phyloP scores from a whole-genome alignment of 495 filamentous ascomycete genomes.

The Daldinia bambusicola region DNA sequence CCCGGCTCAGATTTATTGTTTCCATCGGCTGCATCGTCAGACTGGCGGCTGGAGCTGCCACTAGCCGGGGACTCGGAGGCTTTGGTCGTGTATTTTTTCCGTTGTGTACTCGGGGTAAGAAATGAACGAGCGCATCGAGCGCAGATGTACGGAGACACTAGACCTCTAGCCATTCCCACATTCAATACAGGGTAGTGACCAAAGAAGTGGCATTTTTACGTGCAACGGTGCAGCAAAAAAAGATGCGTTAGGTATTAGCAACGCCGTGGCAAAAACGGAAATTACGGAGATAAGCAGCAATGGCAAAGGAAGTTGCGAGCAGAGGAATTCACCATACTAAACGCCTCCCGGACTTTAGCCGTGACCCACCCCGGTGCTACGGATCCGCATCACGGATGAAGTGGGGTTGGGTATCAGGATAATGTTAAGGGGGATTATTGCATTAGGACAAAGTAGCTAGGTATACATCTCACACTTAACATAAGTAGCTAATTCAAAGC shows the following conservation, averaged over 20 bases:
- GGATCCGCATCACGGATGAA: too few relatives aligned
- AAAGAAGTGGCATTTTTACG: constrained; percentile 21
- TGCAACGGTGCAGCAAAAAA: background rate
- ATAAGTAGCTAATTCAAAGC: background rate
- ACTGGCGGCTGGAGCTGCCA: constrained; percentile 3
- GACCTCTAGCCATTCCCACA: constrained; percentile 38
- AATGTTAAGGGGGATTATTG: too few relatives aligned
- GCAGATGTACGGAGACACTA: constrained; percentile 36
- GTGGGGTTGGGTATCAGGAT: too few relatives aligned
- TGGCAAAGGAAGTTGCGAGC: background rate
- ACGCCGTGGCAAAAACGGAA: constrained; percentile 16
- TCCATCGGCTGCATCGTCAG: constrained; percentile 8
- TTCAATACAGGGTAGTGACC: constrained; percentile 1
- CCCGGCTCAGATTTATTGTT: constrained; percentile 51
- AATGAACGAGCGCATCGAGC: constrained; percentile 38
- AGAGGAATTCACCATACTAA: background rate
- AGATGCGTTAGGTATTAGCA: background rate
- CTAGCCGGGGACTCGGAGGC: background rate
- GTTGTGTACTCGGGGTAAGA: constrained; percentile 16
- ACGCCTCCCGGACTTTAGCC: background rate
- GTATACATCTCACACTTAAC: too few relatives aligned
- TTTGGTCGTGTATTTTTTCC: constrained; percentile 34
- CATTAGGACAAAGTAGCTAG: too few relatives aligned
- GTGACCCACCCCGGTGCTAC: background rate
- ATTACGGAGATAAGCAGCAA: constrained; percentile 35